Evolutionary conservation across 495 filamentous ascomycete species (phyloP), one percentile per base, ranked within the genome.

Genomic region (Tuber magnatum): DNA sequence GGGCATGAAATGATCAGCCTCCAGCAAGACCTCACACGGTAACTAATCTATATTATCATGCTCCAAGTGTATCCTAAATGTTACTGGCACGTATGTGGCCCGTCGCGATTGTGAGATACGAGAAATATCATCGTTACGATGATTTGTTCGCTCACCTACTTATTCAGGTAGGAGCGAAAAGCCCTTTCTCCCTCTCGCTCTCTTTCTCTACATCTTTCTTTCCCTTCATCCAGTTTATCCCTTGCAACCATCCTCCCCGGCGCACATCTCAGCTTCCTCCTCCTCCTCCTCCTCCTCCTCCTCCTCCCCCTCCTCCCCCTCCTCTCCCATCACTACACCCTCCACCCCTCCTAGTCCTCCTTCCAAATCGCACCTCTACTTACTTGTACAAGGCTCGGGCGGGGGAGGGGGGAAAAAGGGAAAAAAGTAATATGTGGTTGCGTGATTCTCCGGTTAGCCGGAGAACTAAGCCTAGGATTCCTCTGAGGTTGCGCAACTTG

Each of bases 21-120:
- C n/a, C n/a, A 28, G 51, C n/a, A 28, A 61, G 51, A 61, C 51
- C n/a, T 61, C 10, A 14, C 51, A 32, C 51, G 10, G 51, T 32
- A 61, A 61, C 51, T 61, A 61, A 61, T 61, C 51, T n/a, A 32
- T 61, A 61, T 61, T 61, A 61, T 61, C 51, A 61, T 61, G n/a
- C n/a, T 16, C 12, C n/a, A 2, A 61, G 48, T 32, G 14, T 16
- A 16, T 14, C n/a, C n/a, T 16, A 61, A n/a, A 28, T 61, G n/a
- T 48, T 48, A 48, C 22, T 8, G 7, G n/a, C n/a, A 56, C 24
- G 24, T 32, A 32, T n/a, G 28, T 65, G 14, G 28, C 28, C 56
- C 14, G 14, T 65, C 28, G 1, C 28, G 56, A 65, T 65, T 35
- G n/a, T 6, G 18, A 65, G n/a, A 65, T 65, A 65, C 0, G n/a